Evolutionary conservation across 2,329 filamentous ascomycete species (phyloP).

Genomic region (Aquanectria penicillioides): DNA sequence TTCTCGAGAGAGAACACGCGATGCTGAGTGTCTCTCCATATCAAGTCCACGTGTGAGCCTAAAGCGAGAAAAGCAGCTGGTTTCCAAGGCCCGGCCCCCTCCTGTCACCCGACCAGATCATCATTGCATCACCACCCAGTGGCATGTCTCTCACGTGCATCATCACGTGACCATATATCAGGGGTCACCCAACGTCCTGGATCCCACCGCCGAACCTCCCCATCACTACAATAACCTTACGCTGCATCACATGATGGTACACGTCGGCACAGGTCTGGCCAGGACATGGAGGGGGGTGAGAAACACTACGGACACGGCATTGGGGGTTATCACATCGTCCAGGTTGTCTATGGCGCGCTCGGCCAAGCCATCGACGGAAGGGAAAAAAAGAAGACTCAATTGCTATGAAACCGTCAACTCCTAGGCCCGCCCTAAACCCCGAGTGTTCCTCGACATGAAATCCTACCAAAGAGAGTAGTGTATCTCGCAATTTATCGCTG

Average conservation of each 20-base stretch:
- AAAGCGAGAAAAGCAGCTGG: neutral
- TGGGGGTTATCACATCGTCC: constrained; percentile 41
- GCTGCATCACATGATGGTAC: constrained; percentile 35
- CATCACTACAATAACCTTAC: constrained; percentile 27
- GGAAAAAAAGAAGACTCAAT: constrained; percentile 36
- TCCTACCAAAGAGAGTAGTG: constrained; percentile 34
- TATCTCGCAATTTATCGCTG: constrained; percentile 26
- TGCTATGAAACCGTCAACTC: constrained; percentile 40
- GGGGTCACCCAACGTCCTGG: constrained; percentile 33
- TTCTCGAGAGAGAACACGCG: neutral
- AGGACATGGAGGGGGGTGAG: constrained; percentile 33
- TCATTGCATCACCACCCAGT: neutral
- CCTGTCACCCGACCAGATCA: constrained; percentile 2
- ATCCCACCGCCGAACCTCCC: constrained; percentile 16
- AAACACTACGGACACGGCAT: constrained; percentile 36
- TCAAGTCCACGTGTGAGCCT: no score
- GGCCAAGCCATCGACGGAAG: constrained; percentile 20
- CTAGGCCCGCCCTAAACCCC: constrained; percentile 31
- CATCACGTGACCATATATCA: constrained; percentile 30
- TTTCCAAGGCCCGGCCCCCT: neutral
- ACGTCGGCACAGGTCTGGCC: constrained; percentile 21
- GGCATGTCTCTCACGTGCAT: constrained; percentile 13
- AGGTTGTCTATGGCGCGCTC: constrained; percentile 20
- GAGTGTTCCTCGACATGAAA: constrained; percentile 31
- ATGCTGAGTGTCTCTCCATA: neutral